Evolutionary conservation across 352 stramenopile species (phyloP).

Genomic region (Pythium chondricola): DNA sequence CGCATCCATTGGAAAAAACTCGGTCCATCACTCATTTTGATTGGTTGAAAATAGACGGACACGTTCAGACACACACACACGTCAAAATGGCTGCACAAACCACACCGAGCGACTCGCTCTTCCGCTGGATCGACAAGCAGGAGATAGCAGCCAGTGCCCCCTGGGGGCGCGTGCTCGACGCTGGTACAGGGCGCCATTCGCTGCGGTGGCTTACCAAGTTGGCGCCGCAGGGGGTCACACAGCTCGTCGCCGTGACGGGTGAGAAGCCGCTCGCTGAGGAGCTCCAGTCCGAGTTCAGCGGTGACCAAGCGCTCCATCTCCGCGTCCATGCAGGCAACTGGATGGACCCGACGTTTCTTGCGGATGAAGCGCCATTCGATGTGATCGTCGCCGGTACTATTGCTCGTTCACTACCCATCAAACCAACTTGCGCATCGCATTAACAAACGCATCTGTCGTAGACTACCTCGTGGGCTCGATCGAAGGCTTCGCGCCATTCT

Average conservation of each 20-base stretch:
- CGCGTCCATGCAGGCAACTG: conserved; percentile 49
- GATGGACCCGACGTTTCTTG: conserved; percentile 35
- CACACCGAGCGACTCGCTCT: conserved; percentile 33
- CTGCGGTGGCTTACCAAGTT: conserved; percentile 75
- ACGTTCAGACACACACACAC: too few species aligned
- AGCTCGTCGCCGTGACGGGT: conserved; percentile 47
- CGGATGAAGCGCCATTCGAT: conserved; percentile 33
- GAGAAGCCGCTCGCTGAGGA: conserved; percentile 33
- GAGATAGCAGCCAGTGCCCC: conserved; percentile 15
- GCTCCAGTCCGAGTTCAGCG: conserved; percentile 19
- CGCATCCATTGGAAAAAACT: too few species aligned
- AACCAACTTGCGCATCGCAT: too few species aligned
- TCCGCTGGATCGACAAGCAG: conserved; percentile 42
- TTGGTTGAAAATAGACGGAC: conserved; percentile 3
- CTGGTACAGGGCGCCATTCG: conserved; percentile 73
- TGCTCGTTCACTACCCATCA: background rate
- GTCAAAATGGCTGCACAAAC: too few species aligned
- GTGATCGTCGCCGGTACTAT: conserved; percentile 36
- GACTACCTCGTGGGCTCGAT: conserved; percentile 87
- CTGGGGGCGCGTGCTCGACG: conserved; percentile 62
- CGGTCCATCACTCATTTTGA: too few species aligned
- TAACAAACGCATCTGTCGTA: conserved; percentile 4
- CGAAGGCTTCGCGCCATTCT: conserved; percentile 80
- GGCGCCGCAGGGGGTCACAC: conserved; percentile 20
- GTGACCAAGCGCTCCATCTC: conserved; percentile 2